Base-by-base conservation (phyloP, 75 land plant genomes). In the Chamaecyparis obtusa region DNA sequence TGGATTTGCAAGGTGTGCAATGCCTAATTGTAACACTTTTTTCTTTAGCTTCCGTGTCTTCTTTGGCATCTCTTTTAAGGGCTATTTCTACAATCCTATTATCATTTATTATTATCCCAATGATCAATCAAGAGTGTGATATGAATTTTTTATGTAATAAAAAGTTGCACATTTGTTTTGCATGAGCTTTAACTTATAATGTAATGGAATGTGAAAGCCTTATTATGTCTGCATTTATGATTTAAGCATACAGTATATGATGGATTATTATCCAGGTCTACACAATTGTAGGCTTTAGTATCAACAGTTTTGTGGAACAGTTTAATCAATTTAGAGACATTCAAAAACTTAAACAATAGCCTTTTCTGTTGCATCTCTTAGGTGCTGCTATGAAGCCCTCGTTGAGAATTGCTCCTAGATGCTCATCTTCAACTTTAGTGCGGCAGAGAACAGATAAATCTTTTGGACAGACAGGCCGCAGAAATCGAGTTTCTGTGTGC, bases 341-440 rank as follows among this genome's bases (percentile, higher is more conserved):
- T 21, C 79, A 79, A 17, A 46, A 39, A 24, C 82, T 79, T 24
- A 79, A 24, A 24, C 81, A 78, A 41, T 78, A 5, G 46, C 48
- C n/a, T 79, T 21, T 79, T 15, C 39, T 41, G 8, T 79, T 17
- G 27, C n/a, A 79, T 24, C 9, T 79, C 11, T 41, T 9, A 79
- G 82, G 82, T 79, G 44, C 46, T 79, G 27, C 82, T 79, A 41
- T 79, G 82, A 79, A 79, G 39, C 48, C 82, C n/a, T 79, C 49
- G 5, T 2, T 43, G 27, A 79, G 24, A 79, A 79, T 39, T 43
- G 9, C 82, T 24, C 82, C 82, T 3, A 79, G 82, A 43, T 43
- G n/a, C 76, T 11, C 33, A 9, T 19, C 82, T 79, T 43, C 82
- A 43, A 79, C 10, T 79, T 41, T 24, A 1, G 46, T 41, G 82